Evolutionary conservation across 495 filamentous ascomycete genomes (phyloP).

Genomic region (Annulohypoxylon bovei): DNA sequence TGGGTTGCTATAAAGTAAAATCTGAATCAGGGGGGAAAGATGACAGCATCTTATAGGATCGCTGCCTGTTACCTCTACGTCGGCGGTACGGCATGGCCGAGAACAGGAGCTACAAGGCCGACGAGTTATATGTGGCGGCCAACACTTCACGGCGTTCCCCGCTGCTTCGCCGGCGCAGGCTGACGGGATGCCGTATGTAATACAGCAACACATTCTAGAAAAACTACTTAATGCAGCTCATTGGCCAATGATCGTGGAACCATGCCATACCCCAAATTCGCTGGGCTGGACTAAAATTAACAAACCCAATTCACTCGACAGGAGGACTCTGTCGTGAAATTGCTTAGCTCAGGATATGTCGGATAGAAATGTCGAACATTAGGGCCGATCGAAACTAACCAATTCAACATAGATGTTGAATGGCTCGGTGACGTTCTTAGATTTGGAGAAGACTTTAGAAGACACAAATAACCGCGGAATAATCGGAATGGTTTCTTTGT

Average conservation of each 20-base stretch:
- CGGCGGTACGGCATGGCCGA: constrained; percentile 31
- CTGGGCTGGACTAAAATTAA: background rate
- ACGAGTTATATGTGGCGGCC: constrained; percentile 19
- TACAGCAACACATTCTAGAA: constrained; percentile 1
- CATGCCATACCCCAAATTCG: background rate
- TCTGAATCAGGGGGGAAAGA: constrained; percentile 18
- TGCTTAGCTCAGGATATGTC: constrained; percentile 1
- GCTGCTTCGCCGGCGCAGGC: constrained; percentile 18
- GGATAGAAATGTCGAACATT: constrained; percentile 1
- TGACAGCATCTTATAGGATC: constrained; percentile 7
- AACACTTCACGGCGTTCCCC: constrained; percentile 10
- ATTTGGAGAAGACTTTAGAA: background rate
- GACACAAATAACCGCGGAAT: background rate
- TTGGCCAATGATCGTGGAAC: constrained; percentile 6
- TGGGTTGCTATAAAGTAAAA: background rate
- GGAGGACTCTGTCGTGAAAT: constrained; percentile 1
- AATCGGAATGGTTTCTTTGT: background rate
- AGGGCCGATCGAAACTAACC: constrained; percentile 10
- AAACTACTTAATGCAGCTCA: background rate
- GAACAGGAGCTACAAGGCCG: background rate
- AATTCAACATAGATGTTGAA: constrained; percentile 1
- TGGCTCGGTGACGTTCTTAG: constrained; percentile 6
- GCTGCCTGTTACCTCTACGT: constrained; percentile 2
- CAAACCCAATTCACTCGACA: background rate
- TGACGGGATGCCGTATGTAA: constrained; percentile 7